Evolutionary conservation across 371 early-diverging fungal genomes (phyloP), one percentile per base, ranked within the genome.

Genomic region (Syncephalastrum racemosum): DNA sequence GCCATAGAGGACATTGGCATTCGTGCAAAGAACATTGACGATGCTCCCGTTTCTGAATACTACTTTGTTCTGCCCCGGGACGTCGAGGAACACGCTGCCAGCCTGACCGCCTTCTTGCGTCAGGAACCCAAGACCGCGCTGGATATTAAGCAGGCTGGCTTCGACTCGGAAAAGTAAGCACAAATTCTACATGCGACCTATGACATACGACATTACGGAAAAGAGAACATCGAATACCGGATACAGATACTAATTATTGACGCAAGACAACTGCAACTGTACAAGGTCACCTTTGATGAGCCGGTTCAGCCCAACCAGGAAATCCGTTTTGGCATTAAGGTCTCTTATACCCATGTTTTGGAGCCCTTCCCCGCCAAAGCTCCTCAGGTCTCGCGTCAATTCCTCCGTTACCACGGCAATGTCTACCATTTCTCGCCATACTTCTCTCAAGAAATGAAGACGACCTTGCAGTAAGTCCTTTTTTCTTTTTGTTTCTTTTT

Each of bases 331-430:
- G 87, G 82, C 40, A 59, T 96, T 39, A 84, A 84, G 54, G 42
- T 80, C 8, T 81, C 79, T 10, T 87, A 78, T 55, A 82, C 81
- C 44, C 70, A 84, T 44, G 53, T 68, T 7, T 63, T 90, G 23
- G 63, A 63, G 23, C 88, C 95, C n/a, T 75, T 78, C 52, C 97
- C 97, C 4, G 64, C 70, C 19, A 81, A 83, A 23, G 78, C 93
- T 27, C 77, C 73, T 41, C 94, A 94, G 73, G 67, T 73, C 5
- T 87, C 83, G 23, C 80, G 81, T 58, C 94, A 93, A 64, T 61
- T 67, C 50, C 74, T 92, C 41, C 58, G 75, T 45, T 91, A 81
- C 68, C 55, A 58, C 5, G 87, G 86, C 60, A 84, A 85, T 60
- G 74, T 81, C 7, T 85, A 85, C 62, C 68, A 87, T 23, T 62